Evolutionary conservation across 129 eudicot species (phyloP).

Genomic region (Centrapalus pauciflorus): DNA sequence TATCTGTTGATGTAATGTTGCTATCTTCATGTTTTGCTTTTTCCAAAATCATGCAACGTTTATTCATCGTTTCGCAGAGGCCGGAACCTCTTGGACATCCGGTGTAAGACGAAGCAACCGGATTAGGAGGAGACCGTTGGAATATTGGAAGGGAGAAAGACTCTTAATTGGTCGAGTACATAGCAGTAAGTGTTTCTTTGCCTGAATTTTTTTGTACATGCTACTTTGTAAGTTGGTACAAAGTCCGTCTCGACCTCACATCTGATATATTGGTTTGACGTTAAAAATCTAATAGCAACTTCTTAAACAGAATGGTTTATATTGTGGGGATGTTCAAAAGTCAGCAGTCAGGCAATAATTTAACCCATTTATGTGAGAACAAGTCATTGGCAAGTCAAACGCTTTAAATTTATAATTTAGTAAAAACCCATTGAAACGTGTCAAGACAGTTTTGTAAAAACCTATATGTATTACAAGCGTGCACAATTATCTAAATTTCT

Average conservation of each 20-base stretch:
- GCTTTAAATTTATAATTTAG: too few species aligned
- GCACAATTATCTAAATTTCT: too few species aligned
- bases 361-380: background rate
- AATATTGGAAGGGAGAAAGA: slow-evolving; percentile 92
- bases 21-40: background rate
- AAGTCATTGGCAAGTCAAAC: too few species aligned
- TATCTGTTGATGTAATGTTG: background rate
- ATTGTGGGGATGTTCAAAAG: too few species aligned
- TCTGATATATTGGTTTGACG: background rate
- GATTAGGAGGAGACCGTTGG: slow-evolving; percentile 73
- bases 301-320: too few species aligned
- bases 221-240: too few species aligned
- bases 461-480: too few species aligned
- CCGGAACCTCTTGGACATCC: slow-evolving; percentile 54
- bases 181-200: slow-evolving; percentile 44
- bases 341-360: too few species aligned
- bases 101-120: slow-evolving; percentile 87
- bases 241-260: background rate
- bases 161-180: slow-evolving; percentile 66
- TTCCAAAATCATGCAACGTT: background rate
- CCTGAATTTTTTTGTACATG: background rate
- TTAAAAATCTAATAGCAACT: too few species aligned
- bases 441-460: too few species aligned
- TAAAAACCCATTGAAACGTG: too few species aligned
- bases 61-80: slow-evolving; percentile 32